Evolutionary conservation across 805 yeast genomes (phyloP).

Genomic region (Zygosaccharomyces bailii): DNA sequence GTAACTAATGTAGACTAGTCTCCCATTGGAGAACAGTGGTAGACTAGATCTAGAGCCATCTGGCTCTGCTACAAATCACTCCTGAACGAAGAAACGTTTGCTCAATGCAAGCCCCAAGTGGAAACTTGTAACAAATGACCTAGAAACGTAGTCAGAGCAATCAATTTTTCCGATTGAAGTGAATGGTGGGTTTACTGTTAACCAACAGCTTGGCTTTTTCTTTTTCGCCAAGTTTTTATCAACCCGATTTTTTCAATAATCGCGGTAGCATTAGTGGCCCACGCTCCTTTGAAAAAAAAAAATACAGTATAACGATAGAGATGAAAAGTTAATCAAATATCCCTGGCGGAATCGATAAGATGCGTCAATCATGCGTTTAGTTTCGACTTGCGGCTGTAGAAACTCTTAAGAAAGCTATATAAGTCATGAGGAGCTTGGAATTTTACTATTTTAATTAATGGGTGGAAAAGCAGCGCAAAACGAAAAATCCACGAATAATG

Average conservation of each 20-base stretch:
- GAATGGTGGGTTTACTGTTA: background rate
- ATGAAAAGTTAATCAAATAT: background rate
- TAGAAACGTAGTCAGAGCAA: background rate
- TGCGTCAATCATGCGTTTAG: background rate
- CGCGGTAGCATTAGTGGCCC: slow-evolving; percentile 4
- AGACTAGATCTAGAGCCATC: background rate
- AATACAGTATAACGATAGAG: background rate
- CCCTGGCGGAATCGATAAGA: background rate
- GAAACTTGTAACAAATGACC: background rate
- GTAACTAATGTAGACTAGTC: background rate
- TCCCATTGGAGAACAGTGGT: too few relatives aligned
- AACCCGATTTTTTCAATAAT: slow-evolving; percentile 4
- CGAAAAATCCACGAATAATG: background rate
- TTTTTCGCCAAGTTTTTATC: slow-evolving; percentile 1
- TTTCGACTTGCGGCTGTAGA: too few relatives aligned
- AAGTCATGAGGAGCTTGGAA: background rate
- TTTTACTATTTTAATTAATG: too few relatives aligned
- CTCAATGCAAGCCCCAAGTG: background rate
- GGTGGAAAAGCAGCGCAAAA: background rate
- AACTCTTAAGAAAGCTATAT: background rate
- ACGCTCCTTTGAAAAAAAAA: background rate
- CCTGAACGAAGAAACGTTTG: background rate
- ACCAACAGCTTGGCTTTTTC: background rate
- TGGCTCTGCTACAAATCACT: background rate
- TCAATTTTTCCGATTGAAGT: background rate